Base-by-base conservation (phyloP, 192 early-diverging fungal species). In the Lobosporangium transversale region DNA sequence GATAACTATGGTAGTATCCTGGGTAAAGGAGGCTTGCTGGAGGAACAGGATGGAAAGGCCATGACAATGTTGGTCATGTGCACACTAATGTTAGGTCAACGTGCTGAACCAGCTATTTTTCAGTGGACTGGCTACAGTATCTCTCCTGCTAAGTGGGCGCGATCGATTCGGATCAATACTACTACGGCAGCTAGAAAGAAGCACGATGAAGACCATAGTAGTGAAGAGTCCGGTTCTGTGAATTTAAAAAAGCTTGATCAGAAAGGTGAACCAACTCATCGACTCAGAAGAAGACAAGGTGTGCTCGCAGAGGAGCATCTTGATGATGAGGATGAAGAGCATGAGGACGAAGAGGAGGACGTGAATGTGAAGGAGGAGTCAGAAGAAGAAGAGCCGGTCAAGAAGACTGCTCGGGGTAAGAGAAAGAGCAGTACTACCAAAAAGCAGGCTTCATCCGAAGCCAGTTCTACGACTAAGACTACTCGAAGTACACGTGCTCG, bases 21-120 rank as follows among this genome's bases (percentile, higher is more conserved):
- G 6, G 48, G 37, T 40, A 56, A 54, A 21, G 53, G 43, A 21
- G 58, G 64, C 20, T 45, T 76, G 64, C 59, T 76, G 6, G 73
- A 76, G 48, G 2, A 29, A 7, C 58, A 67, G 53, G 73, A 76
- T 58, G 73, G 64, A 7, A 76, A 76, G 53, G 73, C 64, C 4
- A 76, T 76, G 73, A 76, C 64, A 30, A 61, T 76, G 52, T 32
- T 76, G 21, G 43, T 76, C 26, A 61, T 67, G 63, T 67, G 65
- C 59, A 67, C 73, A 0, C 23, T 76, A 5, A 17, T 76, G 59
- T 43, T 76, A 31, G 73, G 73, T n/a, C 52, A 76, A 23, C 64
- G 58, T 14, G 64, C 65, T 0, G 73, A 76, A n/a, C 56, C 59
- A 26, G 32, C 57, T 18, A 20, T 60, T 18, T 36, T 47, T 12